Conservation (phyloP, 352 stramenopile species). For the Pythium monospermum region DNA sequence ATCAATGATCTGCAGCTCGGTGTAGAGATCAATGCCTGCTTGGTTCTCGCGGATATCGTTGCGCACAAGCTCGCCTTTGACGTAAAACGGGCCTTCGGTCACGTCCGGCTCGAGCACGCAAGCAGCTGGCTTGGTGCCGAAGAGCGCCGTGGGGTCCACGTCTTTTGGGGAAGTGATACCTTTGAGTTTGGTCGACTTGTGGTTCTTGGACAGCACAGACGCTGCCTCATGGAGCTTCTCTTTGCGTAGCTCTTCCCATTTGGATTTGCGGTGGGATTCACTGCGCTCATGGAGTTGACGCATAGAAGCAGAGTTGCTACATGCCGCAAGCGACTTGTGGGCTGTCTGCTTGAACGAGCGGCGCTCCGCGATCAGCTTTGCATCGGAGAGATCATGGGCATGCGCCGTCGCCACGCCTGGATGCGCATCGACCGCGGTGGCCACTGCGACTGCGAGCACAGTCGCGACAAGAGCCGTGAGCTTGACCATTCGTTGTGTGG, state of each 20-base stretch:
- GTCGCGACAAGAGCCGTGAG: conserved; percentile 8
- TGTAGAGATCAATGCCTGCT: conserved; percentile 10
- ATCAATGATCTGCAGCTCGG: conserved; percentile 16
- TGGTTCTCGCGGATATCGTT: conserved; percentile 17
- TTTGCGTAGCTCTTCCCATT: conserved; percentile 4
- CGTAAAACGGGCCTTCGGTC: conserved; percentile 17
- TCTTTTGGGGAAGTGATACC: not conserved
- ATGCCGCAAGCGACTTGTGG: not conserved
- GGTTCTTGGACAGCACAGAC: conserved; percentile 2
- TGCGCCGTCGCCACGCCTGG: not conserved
- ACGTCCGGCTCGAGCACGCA: conserved; percentile 15
- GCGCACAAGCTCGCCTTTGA: conserved; percentile 13
- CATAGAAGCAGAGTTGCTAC: not conserved
- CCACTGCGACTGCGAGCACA: conserved; percentile 3
- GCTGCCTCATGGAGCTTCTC: not conserved
- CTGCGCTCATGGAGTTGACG: not conserved
- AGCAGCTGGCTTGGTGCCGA: conserved; percentile 1
- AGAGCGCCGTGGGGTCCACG: conserved; percentile 1
- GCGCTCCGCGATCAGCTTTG: not conserved
- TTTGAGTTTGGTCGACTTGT: conserved; percentile 9
- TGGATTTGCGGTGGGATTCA: not conserved
- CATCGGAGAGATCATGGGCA: not conserved
- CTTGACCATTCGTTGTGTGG: conserved; percentile 8
- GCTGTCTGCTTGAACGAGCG: conserved; percentile 7
- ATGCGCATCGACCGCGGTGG: not conserved